Conservation (phyloP, 2,329 filamentous ascomycete species). For the Chaetoscypha palmicola region DNA sequence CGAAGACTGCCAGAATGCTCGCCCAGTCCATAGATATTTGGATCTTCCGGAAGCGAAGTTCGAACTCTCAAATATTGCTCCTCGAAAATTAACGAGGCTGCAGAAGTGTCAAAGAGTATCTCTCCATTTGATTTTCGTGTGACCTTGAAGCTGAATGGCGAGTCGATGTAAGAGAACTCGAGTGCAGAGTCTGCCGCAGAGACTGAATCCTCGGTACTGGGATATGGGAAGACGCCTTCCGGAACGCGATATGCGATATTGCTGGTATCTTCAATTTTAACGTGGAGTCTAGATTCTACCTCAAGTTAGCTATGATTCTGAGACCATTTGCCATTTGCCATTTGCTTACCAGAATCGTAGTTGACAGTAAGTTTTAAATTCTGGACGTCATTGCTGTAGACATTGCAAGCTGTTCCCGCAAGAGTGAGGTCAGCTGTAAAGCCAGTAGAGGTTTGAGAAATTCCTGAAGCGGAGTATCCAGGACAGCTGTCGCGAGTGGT, state of each 20-base stretch:
- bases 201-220: slow-evolving; percentile 32
- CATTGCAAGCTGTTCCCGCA: slow-evolving; percentile 64
- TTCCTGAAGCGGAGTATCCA: slow-evolving; percentile 58
- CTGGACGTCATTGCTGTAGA: slow-evolving; percentile 68
- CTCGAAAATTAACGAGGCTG: slow-evolving; percentile 52
- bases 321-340: too few species aligned
- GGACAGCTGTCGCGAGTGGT: slow-evolving; percentile 42
- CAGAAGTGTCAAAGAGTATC: slow-evolving; percentile 54
- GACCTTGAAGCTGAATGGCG: slow-evolving; percentile 57
- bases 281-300: slow-evolving; percentile 52
- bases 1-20: slow-evolving; percentile 56
- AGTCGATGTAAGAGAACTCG: slow-evolving; percentile 44
- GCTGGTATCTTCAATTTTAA: slow-evolving; percentile 54
- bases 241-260: slow-evolving; percentile 57
- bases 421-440: slow-evolving; percentile 64
- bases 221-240: slow-evolving; percentile 48
- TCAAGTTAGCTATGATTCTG: too few species aligned
- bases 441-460: slow-evolving; percentile 44
- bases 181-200: slow-evolving; percentile 35
- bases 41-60: slow-evolving; percentile 49
- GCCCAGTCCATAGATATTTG: slow-evolving; percentile 58
- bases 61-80: slow-evolving; percentile 57
- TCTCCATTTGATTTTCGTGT: slow-evolving; percentile 41
- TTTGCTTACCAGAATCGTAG: slow-evolving; percentile 43
- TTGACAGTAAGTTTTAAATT: slow-evolving; percentile 52